Base-by-base conservation (phyloP, 768 basidiomycete species). In the Pulveroboletus sp. region DNA sequence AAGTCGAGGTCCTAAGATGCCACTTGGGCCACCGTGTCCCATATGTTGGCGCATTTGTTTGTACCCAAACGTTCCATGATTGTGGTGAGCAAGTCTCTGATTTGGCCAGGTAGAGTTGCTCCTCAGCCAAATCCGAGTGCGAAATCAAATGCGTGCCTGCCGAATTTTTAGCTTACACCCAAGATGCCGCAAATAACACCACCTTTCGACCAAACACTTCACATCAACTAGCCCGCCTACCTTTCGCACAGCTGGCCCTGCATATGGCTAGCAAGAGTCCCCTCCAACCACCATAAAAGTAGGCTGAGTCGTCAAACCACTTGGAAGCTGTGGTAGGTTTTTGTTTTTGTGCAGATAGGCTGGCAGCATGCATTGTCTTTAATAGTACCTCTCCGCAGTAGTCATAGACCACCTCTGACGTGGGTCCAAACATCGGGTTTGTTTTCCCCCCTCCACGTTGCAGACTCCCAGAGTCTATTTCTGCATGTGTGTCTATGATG, bases 251-350 rank as follows among this genome's bases (percentile, higher is more conserved):
- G 27, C 48, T 3, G 35, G 48, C 1, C 17, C 13, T n/a, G 13
- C 48, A 49, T 0, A 27, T 37, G 1, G 48, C 20, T 3, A 49
- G 16, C 16, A 49, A 31, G 0, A 49, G 21, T 1, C 41, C 49
- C 6, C 42, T 31, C 42, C 42, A 50, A 1, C 49, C 49, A 1
- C 36, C 49, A 1, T 31, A 21, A 10, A 33, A 10, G 9, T 3
- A 24, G 2, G 36, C 36, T 0, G 43, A 50, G 21, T 23, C 43
- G 0, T 20, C 3, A 5, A 43, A 50, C 49, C 49, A 50, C 0
- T 5, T 4, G 3, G 14, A 12, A 6, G 5, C 23, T 4, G 11
- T 1, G 0, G 35, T 27, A 2, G 7, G 1, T 3, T 2, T 1
- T 2, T 23, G 23, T 2, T 3, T 4, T 5, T 37, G 17, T 4